A percentile compares a stretch with the other conserved stretches of the same genome.
These are phyloP conservation scores for Amylocarpus encephaloides DNA, from an alignment of 2,329 filamentous ascomycete genomes.

Conservation along the genomic window DNA sequence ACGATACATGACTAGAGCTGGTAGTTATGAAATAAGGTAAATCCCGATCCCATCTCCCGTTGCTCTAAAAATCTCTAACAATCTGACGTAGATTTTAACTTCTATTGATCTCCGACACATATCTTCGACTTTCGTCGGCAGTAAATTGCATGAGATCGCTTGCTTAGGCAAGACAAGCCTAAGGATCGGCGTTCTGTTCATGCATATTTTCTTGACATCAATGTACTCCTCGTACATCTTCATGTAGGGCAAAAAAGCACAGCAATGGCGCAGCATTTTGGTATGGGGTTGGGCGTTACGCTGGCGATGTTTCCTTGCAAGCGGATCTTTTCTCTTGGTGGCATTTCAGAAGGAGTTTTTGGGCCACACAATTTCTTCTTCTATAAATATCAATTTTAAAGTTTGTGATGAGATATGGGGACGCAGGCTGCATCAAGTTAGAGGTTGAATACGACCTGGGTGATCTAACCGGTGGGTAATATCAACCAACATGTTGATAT, in stretches of 20 bases:
- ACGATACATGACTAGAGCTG: slow-evolving; percentile 95
- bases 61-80: background rate
- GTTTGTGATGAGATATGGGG: too few species aligned
- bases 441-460: too few species aligned
- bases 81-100: slow-evolving; percentile 1
- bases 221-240: background rate
- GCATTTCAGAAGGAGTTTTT: background rate
- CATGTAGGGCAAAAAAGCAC: background rate
- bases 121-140: background rate
- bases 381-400: background rate
- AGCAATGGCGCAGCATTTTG: background rate
- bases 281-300: background rate
- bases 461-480: too few species aligned
- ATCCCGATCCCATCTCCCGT: slow-evolving; percentile 3
- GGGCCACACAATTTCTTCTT: background rate
- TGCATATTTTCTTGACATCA: background rate
- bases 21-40: slow-evolving; percentile 93
- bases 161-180: background rate
- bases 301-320: too few species aligned
- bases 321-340: background rate
- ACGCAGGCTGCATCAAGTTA: too few species aligned
- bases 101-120: background rate
- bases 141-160: too few species aligned
- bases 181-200: background rate
- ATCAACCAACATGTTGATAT: too few species aligned